Percentiles rank a stretch among this genome's conserved stretches.
Conservation (phyloP, 2,329 filamentous ascomycete species). For the Epichloe brachyelytri region DNA sequence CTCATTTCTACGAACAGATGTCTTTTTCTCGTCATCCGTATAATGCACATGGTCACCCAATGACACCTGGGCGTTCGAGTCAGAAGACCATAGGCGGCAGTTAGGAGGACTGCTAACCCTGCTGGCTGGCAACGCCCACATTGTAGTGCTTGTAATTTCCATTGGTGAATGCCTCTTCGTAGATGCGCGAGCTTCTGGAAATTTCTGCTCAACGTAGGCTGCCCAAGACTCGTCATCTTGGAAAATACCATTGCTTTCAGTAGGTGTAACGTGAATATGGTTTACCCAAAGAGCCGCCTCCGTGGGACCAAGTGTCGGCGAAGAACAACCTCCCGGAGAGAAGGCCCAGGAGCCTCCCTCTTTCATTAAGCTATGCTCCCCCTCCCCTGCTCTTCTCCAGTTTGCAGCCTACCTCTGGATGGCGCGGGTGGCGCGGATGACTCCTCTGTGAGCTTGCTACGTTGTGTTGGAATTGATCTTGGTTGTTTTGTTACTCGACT, state of each 20-base stretch:
- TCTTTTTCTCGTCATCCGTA: not conserved
- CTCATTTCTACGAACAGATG: not conserved
- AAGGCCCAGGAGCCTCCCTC: not conserved
- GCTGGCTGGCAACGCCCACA: conserved; percentile 18
- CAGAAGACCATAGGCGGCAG: not conserved
- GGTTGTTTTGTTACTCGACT: conserved; percentile 11
- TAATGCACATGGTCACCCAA: not conserved
- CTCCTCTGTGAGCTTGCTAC: not conserved
- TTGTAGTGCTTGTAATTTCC: conserved; percentile 20
- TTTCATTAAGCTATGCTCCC: not conserved
- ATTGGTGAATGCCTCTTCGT: conserved; percentile 13
- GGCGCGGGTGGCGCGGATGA: not conserved
- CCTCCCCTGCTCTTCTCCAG: not conserved
- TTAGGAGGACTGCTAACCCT: not conserved
- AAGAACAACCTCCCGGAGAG: not conserved
- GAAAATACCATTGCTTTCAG: conserved; percentile 16
- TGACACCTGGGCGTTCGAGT: not conserved
- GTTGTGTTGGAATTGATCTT: not conserved
- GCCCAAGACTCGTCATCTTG: conserved; percentile 12
- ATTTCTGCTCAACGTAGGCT: not conserved
- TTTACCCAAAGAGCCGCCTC: not conserved
- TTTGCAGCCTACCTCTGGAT: not conserved
- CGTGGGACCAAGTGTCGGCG: not conserved
- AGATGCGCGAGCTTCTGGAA: conserved; percentile 14
- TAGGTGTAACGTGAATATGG: not conserved